These are phyloP conservation scores for Isatis lusitanica DNA, from an alignment of 441 rosid species.

Conservation along the genomic window DNA sequence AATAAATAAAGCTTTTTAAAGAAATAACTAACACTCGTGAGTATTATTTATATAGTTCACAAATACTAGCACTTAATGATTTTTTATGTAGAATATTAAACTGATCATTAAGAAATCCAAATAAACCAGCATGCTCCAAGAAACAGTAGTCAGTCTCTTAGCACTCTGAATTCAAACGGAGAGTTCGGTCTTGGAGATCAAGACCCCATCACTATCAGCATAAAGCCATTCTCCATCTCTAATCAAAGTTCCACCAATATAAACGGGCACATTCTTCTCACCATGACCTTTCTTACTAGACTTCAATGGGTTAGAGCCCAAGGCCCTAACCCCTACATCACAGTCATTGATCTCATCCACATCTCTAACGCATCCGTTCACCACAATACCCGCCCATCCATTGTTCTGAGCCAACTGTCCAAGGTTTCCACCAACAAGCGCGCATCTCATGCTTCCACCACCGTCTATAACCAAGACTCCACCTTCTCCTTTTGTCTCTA, in stretches of 20 bases:
- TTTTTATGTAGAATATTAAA: neutral
- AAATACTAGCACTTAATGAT: neutral
- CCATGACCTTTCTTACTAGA: constrained; percentile 73
- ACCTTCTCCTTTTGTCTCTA: constrained; percentile 77
- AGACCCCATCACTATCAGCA: constrained; percentile 77
- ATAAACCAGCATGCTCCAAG: neutral
- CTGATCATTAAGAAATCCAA: neutral
- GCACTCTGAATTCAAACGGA: constrained; percentile 41
- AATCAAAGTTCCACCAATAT: constrained; percentile 56
- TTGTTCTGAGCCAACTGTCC: constrained; percentile 69
- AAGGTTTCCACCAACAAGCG: constrained; percentile 76
- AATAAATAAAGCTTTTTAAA: neutral
- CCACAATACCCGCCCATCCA: constrained; percentile 78
- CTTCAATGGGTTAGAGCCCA: constrained; percentile 74
- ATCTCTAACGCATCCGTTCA: constrained; percentile 80
- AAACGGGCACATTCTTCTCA: constrained; percentile 58
- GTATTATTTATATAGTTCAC: neutral
- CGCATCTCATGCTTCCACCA: constrained; percentile 83
- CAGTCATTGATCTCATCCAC: constrained; percentile 80
- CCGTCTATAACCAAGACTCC: constrained; percentile 80
- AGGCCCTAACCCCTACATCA: constrained; percentile 74
- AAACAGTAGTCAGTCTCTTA: neutral
- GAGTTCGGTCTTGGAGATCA: constrained; percentile 60
- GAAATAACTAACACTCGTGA: neutral
- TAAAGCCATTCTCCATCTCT: constrained; percentile 79